phyloP scores from a whole-genome alignment of 1,284 basidiomycete species.

The Fistulina hepatica region DNA sequence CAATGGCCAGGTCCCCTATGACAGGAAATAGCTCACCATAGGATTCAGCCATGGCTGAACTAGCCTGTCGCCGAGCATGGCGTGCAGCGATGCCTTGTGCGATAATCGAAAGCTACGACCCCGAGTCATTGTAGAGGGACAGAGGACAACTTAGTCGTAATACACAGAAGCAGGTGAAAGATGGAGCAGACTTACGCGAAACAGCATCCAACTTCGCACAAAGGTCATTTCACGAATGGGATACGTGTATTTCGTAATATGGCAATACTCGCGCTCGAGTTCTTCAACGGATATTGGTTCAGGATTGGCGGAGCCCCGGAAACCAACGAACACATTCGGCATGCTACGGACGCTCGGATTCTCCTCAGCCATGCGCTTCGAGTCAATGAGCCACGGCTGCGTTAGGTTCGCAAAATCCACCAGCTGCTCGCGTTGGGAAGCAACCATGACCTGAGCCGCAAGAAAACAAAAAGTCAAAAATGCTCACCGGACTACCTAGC shows the following conservation, averaged over 20 bases:
- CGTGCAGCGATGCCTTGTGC: conserved; percentile 91
- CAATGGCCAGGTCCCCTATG: conserved; percentile 52
- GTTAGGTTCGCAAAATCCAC: conserved; percentile 90
- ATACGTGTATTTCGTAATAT: conserved; percentile 46
- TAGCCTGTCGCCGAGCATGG: conserved; percentile 75
- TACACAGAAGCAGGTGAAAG: not conserved
- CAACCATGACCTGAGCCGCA: not conserved
- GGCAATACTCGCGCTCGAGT: conserved; percentile 70
- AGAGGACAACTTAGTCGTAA: not conserved
- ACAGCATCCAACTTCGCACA: conserved; percentile 80
- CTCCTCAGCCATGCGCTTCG: conserved; percentile 26
- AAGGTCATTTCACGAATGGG: conserved; percentile 71
- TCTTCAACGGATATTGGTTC: conserved; percentile 60
- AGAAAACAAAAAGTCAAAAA: conserved; percentile 4
- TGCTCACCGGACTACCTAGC: conserved; percentile 72
- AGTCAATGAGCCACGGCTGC: conserved; percentile 70
- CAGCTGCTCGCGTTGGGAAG: conserved; percentile 37
- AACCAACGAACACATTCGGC: too few relatives aligned
- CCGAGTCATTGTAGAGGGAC: conserved; percentile 1
- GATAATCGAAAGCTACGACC: conserved; percentile 50
- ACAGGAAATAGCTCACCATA: conserved; percentile 50
- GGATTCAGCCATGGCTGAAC: conserved; percentile 61
- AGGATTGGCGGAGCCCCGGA: conserved; percentile 54
- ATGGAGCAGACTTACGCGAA: conserved; percentile 46
- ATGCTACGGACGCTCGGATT: conserved; percentile 18